Base-by-base conservation (phyloP, 1,284 basidiomycete species). In the Tylopilus sp. region DNA sequence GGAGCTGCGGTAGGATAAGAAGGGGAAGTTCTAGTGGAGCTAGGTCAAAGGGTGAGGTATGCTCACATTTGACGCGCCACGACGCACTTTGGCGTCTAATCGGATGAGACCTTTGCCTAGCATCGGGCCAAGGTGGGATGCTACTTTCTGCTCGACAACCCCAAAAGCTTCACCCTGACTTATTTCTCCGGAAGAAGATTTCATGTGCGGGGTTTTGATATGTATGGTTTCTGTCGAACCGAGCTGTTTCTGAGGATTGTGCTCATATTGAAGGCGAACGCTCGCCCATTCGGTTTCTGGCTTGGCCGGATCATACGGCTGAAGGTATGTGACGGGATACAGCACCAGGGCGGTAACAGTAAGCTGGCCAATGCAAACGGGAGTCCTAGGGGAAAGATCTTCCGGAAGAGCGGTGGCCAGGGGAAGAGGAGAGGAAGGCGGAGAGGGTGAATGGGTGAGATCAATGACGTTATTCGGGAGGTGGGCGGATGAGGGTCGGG, bases 361-460 rank as follows among this genome's bases (percentile, higher is more conserved):
- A 58, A 98, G 83, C 61, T 94, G 92, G 4, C 96, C 96, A 64
- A 98, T 96, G 77, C 96, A 97, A 56, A 97, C 88, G 18, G 92
- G 91, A 0, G 91, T 92, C 80, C 90, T 92, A 15, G 89, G 90
- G 16, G 90, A 84, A 29, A 93, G 79, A 60, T 91, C 87, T 15
- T 81, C 79, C 18, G 84, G 84, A 9, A 88, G 76, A 19, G 74
- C 19, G 38, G 72, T 56, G 69, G 65, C 56, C 66, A 74, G 62
- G 67, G 72, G 74, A 36, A 70, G 66, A 19, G 79, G 73, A 18
- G 77, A 75, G 6, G 91, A 86, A 22, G 90, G 88, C 3, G 91
- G 91, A 5, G 92, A 92, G 7, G 91, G 91, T 3, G 92, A 93
- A 66, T 82, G 81, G 4, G 92, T 94, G 51, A 94, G 85, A 83